These are phyloP conservation scores for Flaveria linearis DNA, from an alignment of 129 eudicot genomes.

Conservation along the genomic window DNA sequence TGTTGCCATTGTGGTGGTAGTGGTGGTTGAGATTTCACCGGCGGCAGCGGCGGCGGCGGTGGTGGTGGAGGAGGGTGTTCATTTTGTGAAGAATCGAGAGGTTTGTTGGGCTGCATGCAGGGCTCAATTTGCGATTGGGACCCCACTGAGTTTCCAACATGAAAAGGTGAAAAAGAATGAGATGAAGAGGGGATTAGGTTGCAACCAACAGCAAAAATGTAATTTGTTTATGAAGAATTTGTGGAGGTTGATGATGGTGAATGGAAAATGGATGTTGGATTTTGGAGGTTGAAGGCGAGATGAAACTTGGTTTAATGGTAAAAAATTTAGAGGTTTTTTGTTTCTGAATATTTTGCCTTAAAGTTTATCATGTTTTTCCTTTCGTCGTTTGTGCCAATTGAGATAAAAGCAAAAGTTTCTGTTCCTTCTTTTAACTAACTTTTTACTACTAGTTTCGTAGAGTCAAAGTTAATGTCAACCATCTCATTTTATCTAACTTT, in stretches of 20 bases:
- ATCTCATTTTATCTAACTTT: too few relatives aligned
- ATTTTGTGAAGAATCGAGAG: slow-evolving; percentile 17
- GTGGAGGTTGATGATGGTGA: slow-evolving; percentile 26
- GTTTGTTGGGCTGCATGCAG: slow-evolving; percentile 36
- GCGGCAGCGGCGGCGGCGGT: not conserved
- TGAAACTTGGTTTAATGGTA: slow-evolving; percentile 20
- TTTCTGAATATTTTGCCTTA: too few relatives aligned
- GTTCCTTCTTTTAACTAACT: too few relatives aligned
- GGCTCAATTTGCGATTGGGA: slow-evolving; percentile 18
- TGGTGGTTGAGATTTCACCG: slow-evolving; percentile 15
- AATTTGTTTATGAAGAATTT: slow-evolving; percentile 11
- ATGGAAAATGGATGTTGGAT: slow-evolving; percentile 14
- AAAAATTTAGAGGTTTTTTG: not conserved
- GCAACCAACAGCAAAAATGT: not conserved
- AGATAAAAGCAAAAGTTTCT: too few relatives aligned
- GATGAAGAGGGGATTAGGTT: slow-evolving; percentile 34
- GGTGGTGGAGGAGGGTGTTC: slow-evolving; percentile 22
- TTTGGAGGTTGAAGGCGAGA: slow-evolving; percentile 2
- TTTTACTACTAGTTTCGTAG: too few relatives aligned
- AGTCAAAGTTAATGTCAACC: too few relatives aligned
- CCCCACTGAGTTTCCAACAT: slow-evolving; percentile 34
- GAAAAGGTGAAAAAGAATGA: slow-evolving; percentile 10
- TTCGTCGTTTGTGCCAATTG: too few relatives aligned
- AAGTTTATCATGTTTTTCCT: too few relatives aligned
- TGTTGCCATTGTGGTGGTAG: slow-evolving; percentile 11